Evolutionary conservation across 495 filamentous ascomycete genomes (phyloP).

Genomic region (Xylaria venustula): DNA sequence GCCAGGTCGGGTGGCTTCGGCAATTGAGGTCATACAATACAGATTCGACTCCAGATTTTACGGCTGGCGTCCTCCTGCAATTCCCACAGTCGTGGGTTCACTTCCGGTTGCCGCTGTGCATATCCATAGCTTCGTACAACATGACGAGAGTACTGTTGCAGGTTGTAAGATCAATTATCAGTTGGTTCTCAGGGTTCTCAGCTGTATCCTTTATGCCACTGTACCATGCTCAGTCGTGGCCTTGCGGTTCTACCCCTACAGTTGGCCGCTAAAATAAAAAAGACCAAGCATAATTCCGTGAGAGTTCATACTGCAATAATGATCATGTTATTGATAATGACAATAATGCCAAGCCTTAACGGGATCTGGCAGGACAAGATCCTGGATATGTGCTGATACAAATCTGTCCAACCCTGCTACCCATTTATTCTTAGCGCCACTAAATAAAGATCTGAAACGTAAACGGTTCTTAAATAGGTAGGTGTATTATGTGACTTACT

Average conservation of each 20-base stretch:
- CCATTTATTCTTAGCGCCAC: background rate
- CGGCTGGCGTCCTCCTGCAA: background rate
- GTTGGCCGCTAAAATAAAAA: too few relatives aligned
- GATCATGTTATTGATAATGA: background rate
- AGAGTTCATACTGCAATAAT: too few relatives aligned
- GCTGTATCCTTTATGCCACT: too few relatives aligned
- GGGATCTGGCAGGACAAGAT: background rate
- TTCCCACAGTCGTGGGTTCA: background rate
- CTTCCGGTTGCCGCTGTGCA: background rate
- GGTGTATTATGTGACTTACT: too few relatives aligned
- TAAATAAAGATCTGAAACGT: constrained; percentile 9
- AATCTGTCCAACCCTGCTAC: too few relatives aligned
- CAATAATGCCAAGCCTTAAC: background rate
- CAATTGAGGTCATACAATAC: background rate
- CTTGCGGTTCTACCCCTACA: too few relatives aligned
- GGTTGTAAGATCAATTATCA: too few relatives aligned
- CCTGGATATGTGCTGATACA: background rate
- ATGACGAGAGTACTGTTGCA: background rate
- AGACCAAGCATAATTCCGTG: too few relatives aligned
- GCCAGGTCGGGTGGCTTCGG: background rate
- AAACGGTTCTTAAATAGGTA: background rate
- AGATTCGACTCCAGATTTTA: background rate
- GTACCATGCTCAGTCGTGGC: too few relatives aligned
- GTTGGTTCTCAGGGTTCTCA: too few relatives aligned
- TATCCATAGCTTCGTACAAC: background rate